A percentile compares a stretch with the other conserved stretches of the same genome.
Conservation (phyloP, 345 rosid genomes). For the Bruguiera gymnorhiza region DNA sequence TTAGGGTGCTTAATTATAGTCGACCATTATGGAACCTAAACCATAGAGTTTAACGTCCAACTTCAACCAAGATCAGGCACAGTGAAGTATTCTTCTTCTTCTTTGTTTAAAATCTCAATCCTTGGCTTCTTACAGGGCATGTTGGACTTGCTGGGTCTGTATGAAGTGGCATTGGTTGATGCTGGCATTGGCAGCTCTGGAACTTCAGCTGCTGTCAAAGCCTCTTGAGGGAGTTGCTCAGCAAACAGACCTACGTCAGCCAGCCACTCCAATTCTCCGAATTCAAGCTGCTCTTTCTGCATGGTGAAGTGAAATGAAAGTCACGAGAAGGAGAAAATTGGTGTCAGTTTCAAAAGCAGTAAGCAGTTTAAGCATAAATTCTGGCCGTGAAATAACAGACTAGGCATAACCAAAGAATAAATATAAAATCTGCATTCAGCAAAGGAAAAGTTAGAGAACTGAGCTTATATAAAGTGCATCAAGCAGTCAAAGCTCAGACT, state of each 20-base stretch:
- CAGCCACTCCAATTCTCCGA: constrained; percentile 84
- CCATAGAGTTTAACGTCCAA: background rate
- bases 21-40: background rate
- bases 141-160: constrained; percentile 46
- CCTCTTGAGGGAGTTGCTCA: constrained; percentile 58
- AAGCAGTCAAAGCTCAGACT: too few relatives aligned
- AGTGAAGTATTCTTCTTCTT: constrained; percentile 71
- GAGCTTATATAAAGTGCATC: too few relatives aligned
- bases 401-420: too few relatives aligned
- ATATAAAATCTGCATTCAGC: too few relatives aligned
- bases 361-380: too few relatives aligned
- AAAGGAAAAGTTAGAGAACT: too few relatives aligned
- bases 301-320: background rate
- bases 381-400: too few relatives aligned
- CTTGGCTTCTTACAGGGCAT: constrained; percentile 74
- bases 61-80: constrained; percentile 85
- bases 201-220: constrained; percentile 77
- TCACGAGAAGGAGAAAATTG: background rate
- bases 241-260: constrained; percentile 65
- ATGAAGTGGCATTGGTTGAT: constrained; percentile 30
- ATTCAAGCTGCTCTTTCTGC: constrained; percentile 77
- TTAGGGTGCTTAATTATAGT: background rate
- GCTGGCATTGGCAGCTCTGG: constrained; percentile 66
- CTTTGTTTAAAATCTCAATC: constrained; percentile 41
- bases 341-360: too few relatives aligned